phyloP scores from a whole-genome alignment of 83 land plant genomes.

The Diphasiastrum complanatum region DNA sequence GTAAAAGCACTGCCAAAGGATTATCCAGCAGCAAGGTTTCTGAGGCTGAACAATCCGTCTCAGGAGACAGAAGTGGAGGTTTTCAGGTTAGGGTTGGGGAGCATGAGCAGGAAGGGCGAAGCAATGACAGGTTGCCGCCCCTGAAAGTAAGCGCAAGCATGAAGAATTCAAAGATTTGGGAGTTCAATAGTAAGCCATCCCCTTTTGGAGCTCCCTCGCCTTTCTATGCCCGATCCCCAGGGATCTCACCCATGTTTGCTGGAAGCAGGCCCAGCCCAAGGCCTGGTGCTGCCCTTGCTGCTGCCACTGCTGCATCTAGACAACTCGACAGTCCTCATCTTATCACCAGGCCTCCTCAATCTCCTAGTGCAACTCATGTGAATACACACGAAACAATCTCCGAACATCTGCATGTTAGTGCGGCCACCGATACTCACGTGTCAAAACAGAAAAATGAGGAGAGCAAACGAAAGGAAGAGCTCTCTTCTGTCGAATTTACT shows the following conservation, averaged over 20 bases:
- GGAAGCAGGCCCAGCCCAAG: conserved; percentile 37
- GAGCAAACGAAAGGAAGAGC: too few species aligned
- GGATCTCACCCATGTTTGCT: conserved; percentile 31
- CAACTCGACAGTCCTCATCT: conserved; percentile 45
- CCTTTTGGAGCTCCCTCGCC: conserved; percentile 1
- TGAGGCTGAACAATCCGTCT: too few species aligned
- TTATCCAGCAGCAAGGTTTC: neutral
- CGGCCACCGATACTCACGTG: too few species aligned
- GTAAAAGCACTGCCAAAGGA: neutral
- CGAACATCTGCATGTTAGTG: too few species aligned
- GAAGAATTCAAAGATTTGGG: conserved; percentile 13
- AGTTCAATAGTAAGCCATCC: conserved; percentile 4
- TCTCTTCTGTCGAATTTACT: too few species aligned
- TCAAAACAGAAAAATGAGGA: too few species aligned
- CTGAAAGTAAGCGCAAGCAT: neutral
- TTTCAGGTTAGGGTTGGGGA: too few species aligned
- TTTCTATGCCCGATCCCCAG: neutral
- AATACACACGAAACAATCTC: too few species aligned
- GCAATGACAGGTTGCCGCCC: neutral
- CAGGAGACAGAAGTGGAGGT: neutral
- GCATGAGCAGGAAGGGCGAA: neutral
- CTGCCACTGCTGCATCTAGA: conserved; percentile 64
- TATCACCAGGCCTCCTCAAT: too few species aligned
- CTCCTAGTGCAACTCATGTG: too few species aligned
- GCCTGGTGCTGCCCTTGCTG: conserved; percentile 84